Percentiles rank a stretch among this genome's conserved stretches.
Conservation (phyloP, 1,284 basidiomycete species). For the Rhizoctonia solani region DNA sequence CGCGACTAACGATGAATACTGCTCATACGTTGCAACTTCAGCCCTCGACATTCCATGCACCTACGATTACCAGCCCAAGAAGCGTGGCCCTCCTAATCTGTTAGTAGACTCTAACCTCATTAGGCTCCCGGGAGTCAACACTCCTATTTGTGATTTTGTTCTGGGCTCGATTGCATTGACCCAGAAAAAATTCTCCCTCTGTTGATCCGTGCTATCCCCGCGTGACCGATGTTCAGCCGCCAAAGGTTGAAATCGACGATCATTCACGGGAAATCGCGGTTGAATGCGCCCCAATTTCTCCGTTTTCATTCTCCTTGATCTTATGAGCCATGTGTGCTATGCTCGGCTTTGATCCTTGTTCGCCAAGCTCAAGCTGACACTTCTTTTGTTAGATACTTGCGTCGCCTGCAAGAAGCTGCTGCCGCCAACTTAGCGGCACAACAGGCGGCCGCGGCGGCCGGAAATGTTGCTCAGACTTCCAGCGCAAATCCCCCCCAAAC, state of each 20-base stretch:
- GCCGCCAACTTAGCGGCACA: constrained; percentile 60
- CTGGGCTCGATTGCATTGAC: constrained; percentile 7
- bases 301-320: constrained; percentile 4
- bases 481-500: constrained; percentile 5
- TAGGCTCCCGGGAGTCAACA: constrained; percentile 5
- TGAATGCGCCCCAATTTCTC: constrained; percentile 21
- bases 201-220: constrained; percentile 17
- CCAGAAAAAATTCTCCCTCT: constrained; percentile 21
- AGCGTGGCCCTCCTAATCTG: constrained; percentile 87
- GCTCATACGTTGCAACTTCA: constrained; percentile 74
- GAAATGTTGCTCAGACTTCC: constrained; percentile 40
- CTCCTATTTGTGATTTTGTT: constrained; percentile 15
- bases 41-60: constrained; percentile 82
- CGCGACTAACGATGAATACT: constrained; percentile 54
- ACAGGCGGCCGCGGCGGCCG: constrained; percentile 43
- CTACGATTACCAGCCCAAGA: constrained; percentile 90
- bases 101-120: constrained; percentile 49
- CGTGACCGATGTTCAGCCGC: constrained; percentile 14
- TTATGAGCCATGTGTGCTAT: constrained; percentile 1
- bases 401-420: constrained; percentile 75
- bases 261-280: constrained; percentile 5
- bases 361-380: constrained; percentile 11
- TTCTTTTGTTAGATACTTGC: constrained; percentile 61
- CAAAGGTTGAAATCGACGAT: neutral
- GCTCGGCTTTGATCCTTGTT: constrained; percentile 6